A percentile compares a stretch with the other conserved stretches of the same genome.
Conservation (phyloP, 345 rosid species). For the Eucalyptus cladocalyx region DNA sequence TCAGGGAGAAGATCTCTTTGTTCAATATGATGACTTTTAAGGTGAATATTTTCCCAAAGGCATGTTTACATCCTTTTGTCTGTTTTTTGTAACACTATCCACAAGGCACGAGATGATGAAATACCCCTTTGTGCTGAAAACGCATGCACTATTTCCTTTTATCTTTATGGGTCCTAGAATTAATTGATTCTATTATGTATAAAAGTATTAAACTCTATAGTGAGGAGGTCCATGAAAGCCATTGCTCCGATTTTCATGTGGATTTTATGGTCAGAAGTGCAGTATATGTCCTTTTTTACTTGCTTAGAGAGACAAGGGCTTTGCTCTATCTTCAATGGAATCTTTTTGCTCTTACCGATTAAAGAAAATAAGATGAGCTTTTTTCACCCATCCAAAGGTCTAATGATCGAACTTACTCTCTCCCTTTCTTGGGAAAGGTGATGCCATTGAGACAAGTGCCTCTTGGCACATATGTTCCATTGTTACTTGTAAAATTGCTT, state of each 20-base stretch:
- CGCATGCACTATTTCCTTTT: background rate
- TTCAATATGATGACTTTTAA: conserved; percentile 72
- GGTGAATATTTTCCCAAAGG: no score
- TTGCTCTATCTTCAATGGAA: background rate
- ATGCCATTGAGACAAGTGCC: background rate
- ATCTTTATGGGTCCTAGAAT: background rate
- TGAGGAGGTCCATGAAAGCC: background rate
- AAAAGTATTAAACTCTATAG: background rate
- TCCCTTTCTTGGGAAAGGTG: no score
- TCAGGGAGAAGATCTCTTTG: conserved; percentile 71
- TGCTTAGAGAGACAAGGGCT: background rate
- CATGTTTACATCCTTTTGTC: no score
- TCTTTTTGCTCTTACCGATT: background rate
- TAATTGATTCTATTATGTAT: background rate
- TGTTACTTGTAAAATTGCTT: background rate
- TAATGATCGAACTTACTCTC: background rate
- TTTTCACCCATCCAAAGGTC: background rate
- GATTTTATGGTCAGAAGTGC: background rate
- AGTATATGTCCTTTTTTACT: background rate
- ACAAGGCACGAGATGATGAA: background rate
- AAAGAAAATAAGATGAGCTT: background rate
- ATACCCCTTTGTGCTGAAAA: background rate
- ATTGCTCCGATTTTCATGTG: background rate
- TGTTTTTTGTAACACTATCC: background rate
- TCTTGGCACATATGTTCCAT: background rate